Evolutionary conservation across 2,329 filamentous ascomycete genomes (phyloP).

Genomic region (Trichoderma aggressivum): DNA sequence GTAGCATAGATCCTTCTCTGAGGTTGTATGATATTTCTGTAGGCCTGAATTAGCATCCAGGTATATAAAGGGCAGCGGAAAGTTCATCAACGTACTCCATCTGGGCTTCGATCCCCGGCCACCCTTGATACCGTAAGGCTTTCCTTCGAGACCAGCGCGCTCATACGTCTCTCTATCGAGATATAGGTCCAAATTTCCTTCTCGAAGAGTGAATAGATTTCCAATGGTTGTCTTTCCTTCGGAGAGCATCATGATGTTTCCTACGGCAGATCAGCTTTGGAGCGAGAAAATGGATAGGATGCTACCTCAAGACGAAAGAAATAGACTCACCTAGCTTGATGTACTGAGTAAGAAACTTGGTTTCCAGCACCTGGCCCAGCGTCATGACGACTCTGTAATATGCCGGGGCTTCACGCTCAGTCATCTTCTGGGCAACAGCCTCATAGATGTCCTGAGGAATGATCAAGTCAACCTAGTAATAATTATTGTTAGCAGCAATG

Average conservation of each 20-base stretch:
- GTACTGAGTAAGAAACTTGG: conserved; percentile 77
- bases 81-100: conserved; percentile 58
- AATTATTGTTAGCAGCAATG: neutral
- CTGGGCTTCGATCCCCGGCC: conserved; percentile 60
- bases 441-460: conserved; percentile 62
- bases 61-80: neutral
- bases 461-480: conserved; percentile 62
- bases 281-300: neutral
- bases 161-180: conserved; percentile 82
- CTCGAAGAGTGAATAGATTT: conserved; percentile 66
- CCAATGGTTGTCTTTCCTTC: conserved; percentile 68
- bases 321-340: conserved; percentile 66
- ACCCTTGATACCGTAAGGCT: conserved; percentile 58
- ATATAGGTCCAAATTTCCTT: conserved; percentile 72
- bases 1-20: conserved; percentile 69
- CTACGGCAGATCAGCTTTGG: conserved; percentile 41
- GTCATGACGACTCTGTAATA: conserved; percentile 72
- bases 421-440: conserved; percentile 51
- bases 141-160: conserved; percentile 73
- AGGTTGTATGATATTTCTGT: conserved; percentile 78
- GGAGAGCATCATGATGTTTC: conserved; percentile 79
- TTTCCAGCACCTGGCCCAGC: conserved; percentile 66
- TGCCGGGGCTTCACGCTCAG: conserved; percentile 32
- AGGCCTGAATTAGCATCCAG: neutral
- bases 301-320: neutral